phyloP scores from a whole-genome alignment of 495 filamentous ascomycete genomes.

The Penicillium lividum region DNA sequence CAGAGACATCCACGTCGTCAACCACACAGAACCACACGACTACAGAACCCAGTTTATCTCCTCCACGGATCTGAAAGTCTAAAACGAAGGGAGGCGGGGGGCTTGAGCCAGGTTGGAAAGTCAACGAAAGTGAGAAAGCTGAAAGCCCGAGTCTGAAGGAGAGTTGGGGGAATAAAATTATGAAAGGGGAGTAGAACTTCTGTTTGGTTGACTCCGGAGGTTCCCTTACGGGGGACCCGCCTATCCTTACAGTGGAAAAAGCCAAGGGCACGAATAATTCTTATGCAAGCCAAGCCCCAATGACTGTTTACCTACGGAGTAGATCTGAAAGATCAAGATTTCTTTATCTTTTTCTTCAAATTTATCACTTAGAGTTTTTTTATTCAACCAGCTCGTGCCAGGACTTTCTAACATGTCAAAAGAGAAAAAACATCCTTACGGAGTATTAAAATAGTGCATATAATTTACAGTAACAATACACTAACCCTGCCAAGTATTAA shows the following conservation, averaged over 20 bases:
- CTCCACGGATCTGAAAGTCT: slow-evolving; percentile 21
- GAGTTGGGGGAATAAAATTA: slow-evolving; percentile 23
- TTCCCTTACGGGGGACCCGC: slow-evolving; percentile 18
- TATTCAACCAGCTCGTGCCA: slow-evolving; percentile 15
- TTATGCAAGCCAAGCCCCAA: background rate
- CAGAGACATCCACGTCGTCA: slow-evolving; percentile 11
- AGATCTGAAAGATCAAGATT: background rate
- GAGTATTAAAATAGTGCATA: slow-evolving; percentile 4
- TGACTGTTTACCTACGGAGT: background rate
- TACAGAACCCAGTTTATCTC: slow-evolving; percentile 11
- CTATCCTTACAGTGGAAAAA: slow-evolving; percentile 7
- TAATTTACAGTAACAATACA: slow-evolving; percentile 1
- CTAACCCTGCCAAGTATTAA: too few species aligned
- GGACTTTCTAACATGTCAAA: slow-evolving; percentile 8
- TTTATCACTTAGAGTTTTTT: background rate
- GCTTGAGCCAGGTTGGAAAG: slow-evolving; percentile 4
- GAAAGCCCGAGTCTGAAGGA: slow-evolving; percentile 26
- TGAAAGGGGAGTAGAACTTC: slow-evolving; percentile 21
- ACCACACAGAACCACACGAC: slow-evolving; percentile 6
- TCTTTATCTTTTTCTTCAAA: background rate
- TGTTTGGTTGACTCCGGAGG: slow-evolving; percentile 18
- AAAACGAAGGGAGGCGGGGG: slow-evolving; percentile 21
- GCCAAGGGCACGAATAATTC: slow-evolving; percentile 1
- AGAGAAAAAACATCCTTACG: background rate
- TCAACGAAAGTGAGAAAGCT: background rate